phyloP scores from a whole-genome alignment of 805 yeast genomes.

The Sugiyamaella boreocaroliniensis region DNA sequence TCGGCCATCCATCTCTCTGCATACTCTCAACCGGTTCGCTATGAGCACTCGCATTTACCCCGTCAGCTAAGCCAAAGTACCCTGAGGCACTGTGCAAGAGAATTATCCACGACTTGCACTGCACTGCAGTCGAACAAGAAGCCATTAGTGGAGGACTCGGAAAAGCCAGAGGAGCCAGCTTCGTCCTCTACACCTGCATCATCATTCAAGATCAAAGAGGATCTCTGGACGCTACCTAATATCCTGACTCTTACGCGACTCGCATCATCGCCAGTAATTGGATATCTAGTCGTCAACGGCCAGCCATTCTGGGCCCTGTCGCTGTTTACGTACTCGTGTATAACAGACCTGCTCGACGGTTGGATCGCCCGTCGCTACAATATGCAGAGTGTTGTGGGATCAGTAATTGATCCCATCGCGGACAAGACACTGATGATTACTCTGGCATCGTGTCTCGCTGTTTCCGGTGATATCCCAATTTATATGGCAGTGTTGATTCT shows the following conservation, averaged over 20 bases:
- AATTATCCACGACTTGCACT: too few relatives aligned
- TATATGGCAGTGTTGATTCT: constrained; percentile 55
- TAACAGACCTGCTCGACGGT: constrained; percentile 91
- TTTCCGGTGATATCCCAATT: constrained; percentile 60
- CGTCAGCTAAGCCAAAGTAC: too few relatives aligned
- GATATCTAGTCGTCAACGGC: constrained; percentile 63
- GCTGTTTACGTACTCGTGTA: constrained; percentile 74
- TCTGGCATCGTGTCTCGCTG: constrained; percentile 70
- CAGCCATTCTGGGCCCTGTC: constrained; percentile 60
- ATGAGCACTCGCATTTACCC: too few relatives aligned
- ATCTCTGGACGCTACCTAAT: constrained; percentile 81
- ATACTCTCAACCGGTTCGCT: too few relatives aligned
- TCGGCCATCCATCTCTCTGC: too few relatives aligned
- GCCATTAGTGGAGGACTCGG: neutral
- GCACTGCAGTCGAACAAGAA: neutral
- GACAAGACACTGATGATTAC: constrained; percentile 87
- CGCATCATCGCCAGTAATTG: constrained; percentile 77
- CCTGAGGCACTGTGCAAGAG: too few relatives aligned
- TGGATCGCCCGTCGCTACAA: constrained; percentile 77
- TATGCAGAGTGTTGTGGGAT: constrained; percentile 75
- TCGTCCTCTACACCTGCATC: neutral
- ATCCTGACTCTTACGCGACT: constrained; percentile 74
- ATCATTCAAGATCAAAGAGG: constrained; percentile 32
- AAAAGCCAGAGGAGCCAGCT: neutral
- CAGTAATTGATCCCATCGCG: constrained; percentile 91